Evolutionary conservation across 2,329 filamentous ascomycete genomes (phyloP), one percentile per base, ranked within the genome.

Genomic region (Talaromyces sp.): DNA sequence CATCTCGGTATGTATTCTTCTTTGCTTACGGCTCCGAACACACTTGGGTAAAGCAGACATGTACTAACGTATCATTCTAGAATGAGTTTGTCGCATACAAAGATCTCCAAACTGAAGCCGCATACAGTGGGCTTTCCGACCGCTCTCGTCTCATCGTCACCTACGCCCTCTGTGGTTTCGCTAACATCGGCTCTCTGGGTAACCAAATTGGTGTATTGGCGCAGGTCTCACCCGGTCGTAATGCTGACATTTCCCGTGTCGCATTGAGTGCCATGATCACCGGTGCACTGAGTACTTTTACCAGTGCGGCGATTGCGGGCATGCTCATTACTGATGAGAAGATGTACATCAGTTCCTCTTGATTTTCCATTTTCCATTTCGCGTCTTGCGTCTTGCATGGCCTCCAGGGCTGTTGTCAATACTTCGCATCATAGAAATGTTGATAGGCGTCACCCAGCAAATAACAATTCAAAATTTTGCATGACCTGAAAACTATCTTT

Each of bases 181-280:
- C 90, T 57, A 96, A 96, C 77, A 88, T 96, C 62, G 88, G 89
- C 49, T 93, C 90, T 27, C 82, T 96, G 43, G 91, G 91, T 69
- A 93, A 91, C 51, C 91, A 96, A 75, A 94, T 96, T 56, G 91
- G 91, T 77, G 90, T 95, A 53, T 81, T 96, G 47, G 84, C 87
- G 3, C 90, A 95, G 75, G 84, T 96, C 55, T 87, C 89, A 0
- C 90, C 91, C 0, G 79, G 80, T 3, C 84, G 90, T 40, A 82
- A 84, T 33, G 89, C 87, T 52, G 89, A 94, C 63, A 87, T 96
- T 10, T 86, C 89, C 3, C 80, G 80, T 42, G 81, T 96, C 24
- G 90, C 90, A 3, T 52, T 95, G 17, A 91, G 87, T 29, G 89
- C 91, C 5, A 80, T 96, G 58, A 70, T 91, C 47, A 87, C 89